Evolutionary conservation across 2,329 filamentous ascomycete genomes (phyloP), one percentile per base, ranked within the genome.

Genomic region (Penicillium sp.): DNA sequence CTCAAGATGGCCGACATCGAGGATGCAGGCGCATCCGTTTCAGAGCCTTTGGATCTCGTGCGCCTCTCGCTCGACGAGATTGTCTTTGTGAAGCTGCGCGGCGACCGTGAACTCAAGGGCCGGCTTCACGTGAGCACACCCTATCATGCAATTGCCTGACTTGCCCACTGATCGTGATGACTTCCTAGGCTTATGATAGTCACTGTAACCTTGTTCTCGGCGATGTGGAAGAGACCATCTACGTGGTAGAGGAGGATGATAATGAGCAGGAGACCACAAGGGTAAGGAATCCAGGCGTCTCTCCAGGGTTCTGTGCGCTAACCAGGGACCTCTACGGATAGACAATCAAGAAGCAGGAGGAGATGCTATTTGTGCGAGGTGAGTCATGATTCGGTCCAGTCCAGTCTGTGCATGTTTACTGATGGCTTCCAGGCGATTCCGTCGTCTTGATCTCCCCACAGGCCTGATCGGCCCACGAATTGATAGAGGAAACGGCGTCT

Each of bases 281-380:
- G 77, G 87, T 90, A 66, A 57, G 76, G 31, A 14, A 41, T 24
- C 27, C 7, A 13, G 42, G 18, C 11, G 27, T 44, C 41, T n/a
- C n/a, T n/a, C 18, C 9, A 9, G 34, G 9, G n/a, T 13, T 38
- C n/a, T 28, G 26, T 41, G 18, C 27, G 42, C 56, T 58, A 50
- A 58, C 40, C 3, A 39, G 16, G 37, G 28, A 26, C 35, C 8
- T n/a, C 20, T 22, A 37, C 31, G 34, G 20, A 11, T 54, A 95
- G 87, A 95, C 90, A 11, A 82, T 93, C 53, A 95, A 91, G 74
- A 95, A 95, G 73, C 94, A 96, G 70, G 94, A 89, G 35, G 93
- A 97, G 68, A 98, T 98, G 93, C 75, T 98, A 16, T 98, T 98
- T 68, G 91, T 98, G 48, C 79, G 93, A 87, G 91, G 90, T 91